Evolutionary conservation across 1,139 yeast species (phyloP).

Genomic region (Debaryomyces sp.): DNA sequence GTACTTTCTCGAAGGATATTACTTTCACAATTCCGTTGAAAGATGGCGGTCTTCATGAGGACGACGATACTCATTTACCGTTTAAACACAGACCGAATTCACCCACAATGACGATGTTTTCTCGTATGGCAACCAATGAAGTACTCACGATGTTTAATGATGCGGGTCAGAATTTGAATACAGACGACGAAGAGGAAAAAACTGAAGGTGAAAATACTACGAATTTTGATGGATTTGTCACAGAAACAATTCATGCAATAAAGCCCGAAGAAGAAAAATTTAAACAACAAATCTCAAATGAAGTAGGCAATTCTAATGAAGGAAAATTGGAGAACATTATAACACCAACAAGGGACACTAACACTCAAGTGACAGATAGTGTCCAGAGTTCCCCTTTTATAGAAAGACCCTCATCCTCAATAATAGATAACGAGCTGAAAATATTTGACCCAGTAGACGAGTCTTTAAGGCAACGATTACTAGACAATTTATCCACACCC

Average conservation of each 20-base stretch:
- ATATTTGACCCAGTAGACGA: slow-evolving; percentile 33
- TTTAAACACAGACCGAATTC: slow-evolving; percentile 41
- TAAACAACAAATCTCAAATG: slow-evolving; percentile 9
- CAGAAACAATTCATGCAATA: slow-evolving; percentile 45
- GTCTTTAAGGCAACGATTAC: slow-evolving; percentile 23
- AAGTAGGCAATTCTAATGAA: background rate
- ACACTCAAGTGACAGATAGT: slow-evolving; percentile 23
- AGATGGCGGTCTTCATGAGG: slow-evolving; percentile 20
- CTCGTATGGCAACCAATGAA: slow-evolving; percentile 77
- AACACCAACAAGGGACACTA: slow-evolving; percentile 36
- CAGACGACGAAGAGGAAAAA: slow-evolving; percentile 37
- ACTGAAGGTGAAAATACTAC: slow-evolving; percentile 34
- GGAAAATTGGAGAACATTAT: slow-evolving; percentile 11
- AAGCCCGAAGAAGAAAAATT: background rate
- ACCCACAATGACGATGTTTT: slow-evolving; percentile 79
- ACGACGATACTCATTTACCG: slow-evolving; percentile 17
- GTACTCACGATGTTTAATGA: slow-evolving; percentile 77
- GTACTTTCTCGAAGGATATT: slow-evolving; percentile 13
- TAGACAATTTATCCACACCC: slow-evolving; percentile 29
- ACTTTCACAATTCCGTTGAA: slow-evolving; percentile 41
- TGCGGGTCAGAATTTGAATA: slow-evolving; percentile 42
- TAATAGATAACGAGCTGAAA: slow-evolving; percentile 5
- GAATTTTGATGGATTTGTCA: slow-evolving; percentile 53
- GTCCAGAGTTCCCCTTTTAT: slow-evolving; percentile 50
- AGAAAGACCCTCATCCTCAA: slow-evolving; percentile 34